Conservation (phyloP, 2,329 filamentous ascomycete genomes). For the Fusarium denticulatum region DNA sequence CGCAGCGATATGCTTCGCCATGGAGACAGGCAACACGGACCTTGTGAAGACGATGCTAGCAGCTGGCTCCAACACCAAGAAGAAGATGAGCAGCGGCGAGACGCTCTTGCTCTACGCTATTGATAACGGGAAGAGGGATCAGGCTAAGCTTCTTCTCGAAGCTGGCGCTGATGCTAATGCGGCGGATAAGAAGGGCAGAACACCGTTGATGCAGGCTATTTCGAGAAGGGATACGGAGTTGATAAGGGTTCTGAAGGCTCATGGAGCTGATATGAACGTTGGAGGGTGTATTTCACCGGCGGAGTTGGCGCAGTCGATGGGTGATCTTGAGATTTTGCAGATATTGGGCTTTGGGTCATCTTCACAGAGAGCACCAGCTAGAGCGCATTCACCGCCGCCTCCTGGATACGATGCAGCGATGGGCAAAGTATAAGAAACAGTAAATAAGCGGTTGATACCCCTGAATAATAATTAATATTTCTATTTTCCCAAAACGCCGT, state of each 20-base stretch:
- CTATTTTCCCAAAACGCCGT: constrained; percentile 19
- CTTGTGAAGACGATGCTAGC: constrained; percentile 44
- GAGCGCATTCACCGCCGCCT: constrained; percentile 36
- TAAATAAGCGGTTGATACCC: constrained; percentile 11
- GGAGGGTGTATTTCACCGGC: constrained; percentile 31
- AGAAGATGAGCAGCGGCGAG: constrained; percentile 44
- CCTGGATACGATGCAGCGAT: constrained; percentile 34
- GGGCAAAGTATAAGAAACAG: constrained; percentile 18
- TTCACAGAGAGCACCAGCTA: background rate
- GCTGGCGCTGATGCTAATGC: constrained; percentile 48
- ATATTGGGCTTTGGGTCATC: constrained; percentile 34
- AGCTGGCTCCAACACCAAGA: constrained; percentile 42
- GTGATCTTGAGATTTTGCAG: constrained; percentile 40
- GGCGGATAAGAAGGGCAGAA: constrained; percentile 44
- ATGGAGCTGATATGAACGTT: constrained; percentile 42
- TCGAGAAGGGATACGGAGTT: constrained; percentile 42
- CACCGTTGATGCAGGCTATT: constrained; percentile 48
- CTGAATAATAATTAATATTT: constrained; percentile 13
- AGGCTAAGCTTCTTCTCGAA: constrained; percentile 42
- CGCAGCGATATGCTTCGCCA: constrained; percentile 39
- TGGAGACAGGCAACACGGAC: constrained; percentile 40
- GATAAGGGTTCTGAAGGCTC: constrained; percentile 42
- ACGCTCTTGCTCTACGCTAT: constrained; percentile 48
- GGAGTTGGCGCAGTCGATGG: constrained; percentile 41
- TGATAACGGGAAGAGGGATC: constrained; percentile 35